Percentiles rank a stretch among this genome's conserved stretches.
phyloP scores from a whole-genome alignment of 2,329 filamentous ascomycete genomes.

The Trichoderma lentiforme region DNA sequence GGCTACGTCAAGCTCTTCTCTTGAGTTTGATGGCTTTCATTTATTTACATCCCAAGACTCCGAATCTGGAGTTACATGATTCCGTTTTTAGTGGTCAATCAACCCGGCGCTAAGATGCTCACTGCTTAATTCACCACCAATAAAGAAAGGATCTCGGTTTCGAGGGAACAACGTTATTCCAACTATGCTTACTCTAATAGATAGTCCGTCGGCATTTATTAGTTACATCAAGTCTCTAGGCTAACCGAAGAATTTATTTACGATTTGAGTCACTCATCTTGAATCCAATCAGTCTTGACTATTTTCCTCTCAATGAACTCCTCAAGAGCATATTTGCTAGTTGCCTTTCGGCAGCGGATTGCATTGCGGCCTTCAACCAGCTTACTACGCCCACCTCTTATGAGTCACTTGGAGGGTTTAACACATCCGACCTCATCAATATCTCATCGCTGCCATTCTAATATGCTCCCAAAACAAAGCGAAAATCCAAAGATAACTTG shows the following conservation, averaged over 20 bases:
- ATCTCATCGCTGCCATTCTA: background rate
- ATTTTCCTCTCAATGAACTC: background rate
- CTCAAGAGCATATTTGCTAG: background rate
- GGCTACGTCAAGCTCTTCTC: background rate
- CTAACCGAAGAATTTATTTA: background rate
- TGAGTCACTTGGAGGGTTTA: background rate
- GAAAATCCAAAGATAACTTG: background rate
- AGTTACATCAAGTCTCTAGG: background rate
- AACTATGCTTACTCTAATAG: background rate
- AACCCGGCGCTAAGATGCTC: background rate
- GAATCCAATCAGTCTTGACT: background rate
- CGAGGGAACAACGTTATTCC: background rate
- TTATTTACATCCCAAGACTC: background rate
- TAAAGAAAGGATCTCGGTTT: background rate
- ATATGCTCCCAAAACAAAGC: background rate
- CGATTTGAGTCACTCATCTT: background rate
- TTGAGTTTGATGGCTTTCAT: background rate
- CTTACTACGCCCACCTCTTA: background rate
- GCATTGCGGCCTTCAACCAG: background rate
- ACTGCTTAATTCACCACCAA: background rate
- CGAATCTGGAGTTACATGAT: background rate
- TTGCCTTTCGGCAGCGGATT: background rate
- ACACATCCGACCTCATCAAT: background rate
- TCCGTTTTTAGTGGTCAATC: background rate
- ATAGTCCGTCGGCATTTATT: background rate